Base-by-base conservation (phyloP, 2,329 filamentous ascomycete species). In the Neofusicoccum laricinum region DNA sequence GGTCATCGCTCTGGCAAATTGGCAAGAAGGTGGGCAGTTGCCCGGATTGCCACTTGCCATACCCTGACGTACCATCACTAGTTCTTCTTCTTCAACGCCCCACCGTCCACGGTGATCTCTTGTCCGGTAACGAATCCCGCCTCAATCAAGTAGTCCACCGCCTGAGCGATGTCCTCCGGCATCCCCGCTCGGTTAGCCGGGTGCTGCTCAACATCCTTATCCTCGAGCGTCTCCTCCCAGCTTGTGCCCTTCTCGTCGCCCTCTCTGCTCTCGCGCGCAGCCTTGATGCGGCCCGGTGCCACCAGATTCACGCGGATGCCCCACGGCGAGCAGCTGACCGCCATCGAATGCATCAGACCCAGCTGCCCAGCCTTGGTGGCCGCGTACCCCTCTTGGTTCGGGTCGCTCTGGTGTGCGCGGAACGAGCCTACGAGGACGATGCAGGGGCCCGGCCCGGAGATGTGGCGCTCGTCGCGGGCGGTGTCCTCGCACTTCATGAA, bases 301-400 rank as follows among this genome's bases (percentile, higher is more conserved):
- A 82, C 74, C n/a, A 79, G 68, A 36, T 63, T 63, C 10, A 63
- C 59, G 7, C 59, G 66, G 38, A 78, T 74, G 1, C 75, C 77
- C 68, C 71, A 74, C 30, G 68, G 65, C 59, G 69, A 65, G 14
- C 73, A 68, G 25, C 71, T 75, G 40, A 78, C 69, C 15, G 77
- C 75, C 76, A 78, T 78, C 62, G 70, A 72, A 64, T 77, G 74
- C 53, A 72, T 77, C 25, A 78, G 69, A 0, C 77, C 76, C 19
- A 78, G 66, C 62, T 75, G 67, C 0, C 73, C 77, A 5, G 76
- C 72, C 72, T 78, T 79, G 50, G 74, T 76, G 14, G 59, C 43
- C 17, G 81, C 82, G 69, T 84, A 83, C 2, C 80, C 80, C 66
- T 82, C 80, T 67, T 81, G 80, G 68, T 82, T 81, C 3, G 78